phyloP scores from a whole-genome alignment of 345 rosid species.

The Erodium maritimum region DNA sequence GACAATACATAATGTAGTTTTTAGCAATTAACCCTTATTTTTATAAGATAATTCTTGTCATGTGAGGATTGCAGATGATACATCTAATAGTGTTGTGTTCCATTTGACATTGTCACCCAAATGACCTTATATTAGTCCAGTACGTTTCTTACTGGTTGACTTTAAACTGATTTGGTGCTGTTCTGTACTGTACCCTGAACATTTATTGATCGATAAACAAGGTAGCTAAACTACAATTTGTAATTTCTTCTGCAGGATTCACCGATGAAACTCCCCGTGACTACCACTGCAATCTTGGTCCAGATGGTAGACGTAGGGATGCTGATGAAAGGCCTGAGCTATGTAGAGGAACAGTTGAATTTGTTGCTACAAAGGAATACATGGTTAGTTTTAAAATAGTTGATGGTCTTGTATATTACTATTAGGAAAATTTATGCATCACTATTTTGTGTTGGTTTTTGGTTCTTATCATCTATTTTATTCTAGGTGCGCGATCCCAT shows the following conservation, averaged over 20 bases:
- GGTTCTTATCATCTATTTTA: neutral
- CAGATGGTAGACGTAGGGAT: conserved; percentile 90
- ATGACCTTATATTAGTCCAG: too few relatives aligned
- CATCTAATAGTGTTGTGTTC: neutral
- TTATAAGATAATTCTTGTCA: too few relatives aligned
- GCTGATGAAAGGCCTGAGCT: conserved; percentile 95
- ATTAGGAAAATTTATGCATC: too few relatives aligned
- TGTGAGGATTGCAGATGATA: neutral
- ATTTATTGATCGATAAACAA: neutral
- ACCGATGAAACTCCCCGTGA: conserved; percentile 76
- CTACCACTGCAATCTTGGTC: conserved; percentile 81
- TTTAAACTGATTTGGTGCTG: neutral
- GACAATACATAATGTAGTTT: too few relatives aligned
- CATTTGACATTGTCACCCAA: neutral
- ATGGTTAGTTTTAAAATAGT: conserved; percentile 32
- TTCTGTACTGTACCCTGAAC: neutral
- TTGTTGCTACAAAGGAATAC: conserved; percentile 85
- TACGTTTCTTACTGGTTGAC: too few relatives aligned
- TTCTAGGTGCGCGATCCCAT: conserved; percentile 88
- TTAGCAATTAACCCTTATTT: too few relatives aligned
- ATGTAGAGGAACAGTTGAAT: conserved; percentile 88
- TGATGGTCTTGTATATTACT: neutral
- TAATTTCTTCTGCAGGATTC: conserved; percentile 41
- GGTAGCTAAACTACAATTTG: neutral
- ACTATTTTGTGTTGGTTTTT: neutral